Base-by-base conservation (phyloP, 352 stramenopile genomes). In the Elongisporangium anandrum region DNA sequence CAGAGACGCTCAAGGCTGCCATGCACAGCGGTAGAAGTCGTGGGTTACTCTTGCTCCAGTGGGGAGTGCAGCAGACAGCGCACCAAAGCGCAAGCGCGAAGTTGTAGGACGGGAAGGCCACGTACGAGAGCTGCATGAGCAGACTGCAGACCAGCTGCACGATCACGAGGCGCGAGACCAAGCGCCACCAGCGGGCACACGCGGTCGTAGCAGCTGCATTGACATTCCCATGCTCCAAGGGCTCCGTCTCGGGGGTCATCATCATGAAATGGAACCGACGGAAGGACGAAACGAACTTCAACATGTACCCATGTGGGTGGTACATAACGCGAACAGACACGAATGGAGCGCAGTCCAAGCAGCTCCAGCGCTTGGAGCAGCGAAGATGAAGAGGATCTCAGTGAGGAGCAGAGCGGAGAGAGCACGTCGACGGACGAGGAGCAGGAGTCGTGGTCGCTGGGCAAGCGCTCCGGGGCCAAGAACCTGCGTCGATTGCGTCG, bases 71-170 rank as follows among this genome's bases (percentile, higher is more conserved):
- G 50, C 70, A 81, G 12, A 77, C 68, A 16, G 88, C 66, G 20
- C 77, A 80, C 84, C 84, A 93, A 38, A 92, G 61, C 23, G 78
- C 84, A 29, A 92, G 68, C 20, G 75, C 75, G 59, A 92, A 90
- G 59, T 94, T 92, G 63, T 94, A 93, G 5, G 78, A 74, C 2
- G 84, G 79, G 49, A 92, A 93, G 4, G 84, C 84, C 24, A 93
- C 81, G 61, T 93, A 93, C 41, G 84, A 88, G 12, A 92, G 66
- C 64, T 94, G 81, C 80, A 92, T 88, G 49, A 94, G 59, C 19
- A 89, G 54, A 22, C 75, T 77, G 34, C 71, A 86, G 16, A 61
- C 63, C 34, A 91, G 77, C 60, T 89, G 81, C 19, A 79, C 57
- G 49, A 73, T 19, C 21, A 85, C 68, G 4, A 80, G 53, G 0